Conservation (phyloP, 2,329 filamentous ascomycete species). For the Penicillium olsonii region DNA sequence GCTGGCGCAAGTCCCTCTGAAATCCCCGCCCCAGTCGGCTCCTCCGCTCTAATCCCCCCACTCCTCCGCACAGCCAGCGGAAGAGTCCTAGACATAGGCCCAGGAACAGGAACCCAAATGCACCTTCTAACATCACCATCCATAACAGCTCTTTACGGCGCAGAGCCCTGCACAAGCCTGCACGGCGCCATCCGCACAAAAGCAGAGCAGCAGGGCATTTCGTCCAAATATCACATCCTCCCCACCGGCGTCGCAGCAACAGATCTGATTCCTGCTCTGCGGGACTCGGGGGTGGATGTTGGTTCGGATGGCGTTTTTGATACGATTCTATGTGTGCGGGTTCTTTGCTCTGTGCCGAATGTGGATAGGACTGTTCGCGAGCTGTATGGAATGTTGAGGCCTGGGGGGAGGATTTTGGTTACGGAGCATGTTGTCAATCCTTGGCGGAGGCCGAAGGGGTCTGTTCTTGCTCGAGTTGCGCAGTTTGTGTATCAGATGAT, state of each 20-base stretch:
- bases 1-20: constrained; percentile 13
- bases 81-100: constrained; percentile 52
- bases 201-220: constrained; percentile 45
- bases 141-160: constrained; percentile 54
- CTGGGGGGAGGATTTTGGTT: constrained; percentile 57
- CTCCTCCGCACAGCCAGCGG: constrained; percentile 45
- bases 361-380: constrained; percentile 48
- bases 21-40: constrained; percentile 21
- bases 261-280: constrained; percentile 43
- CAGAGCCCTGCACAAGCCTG: constrained; percentile 54
- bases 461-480: constrained; percentile 44
- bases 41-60: constrained; percentile 42
- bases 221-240: constrained; percentile 53
- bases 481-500: constrained; percentile 50
- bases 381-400: constrained; percentile 54
- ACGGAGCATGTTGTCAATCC: constrained; percentile 59
- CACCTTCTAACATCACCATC: constrained; percentile 45
- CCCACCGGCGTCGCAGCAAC: constrained; percentile 50
- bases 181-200: constrained; percentile 47
- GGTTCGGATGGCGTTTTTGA: constrained; percentile 50
- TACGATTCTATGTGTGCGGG: constrained; percentile 56
- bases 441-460: constrained; percentile 50
- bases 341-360: constrained; percentile 57
- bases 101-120: constrained; percentile 56
- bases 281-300: constrained; percentile 14